Base-by-base conservation (phyloP, 176 grass and related monocot species). In the Lolium multiflorum region DNA sequence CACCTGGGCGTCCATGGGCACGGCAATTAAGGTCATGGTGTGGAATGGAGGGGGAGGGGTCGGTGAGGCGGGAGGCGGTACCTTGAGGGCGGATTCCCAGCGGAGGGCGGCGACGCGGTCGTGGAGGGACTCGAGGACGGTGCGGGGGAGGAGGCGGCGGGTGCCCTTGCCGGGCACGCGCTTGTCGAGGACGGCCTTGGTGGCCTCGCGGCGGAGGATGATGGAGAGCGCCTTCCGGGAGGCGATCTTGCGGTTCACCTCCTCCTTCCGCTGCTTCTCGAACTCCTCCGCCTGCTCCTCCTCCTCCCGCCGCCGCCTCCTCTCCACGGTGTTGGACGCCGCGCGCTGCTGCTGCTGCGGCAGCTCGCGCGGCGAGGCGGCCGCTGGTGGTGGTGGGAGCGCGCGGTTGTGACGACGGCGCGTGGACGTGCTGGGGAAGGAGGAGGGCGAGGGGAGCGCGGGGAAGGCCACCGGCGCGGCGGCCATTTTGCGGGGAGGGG, bases 1-100 rank as follows among this genome's bases (percentile, higher is more conserved):
- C 84, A 99, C 97, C 96, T 98, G 76, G 47, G 8, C 10, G 76
- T 57, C 84, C 57, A 20, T 59, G 74, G 65, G 0, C 2, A 52
- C 17, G 16, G 74, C 21, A 15, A 3, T 35, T 35, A 35, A 35
- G 31, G 31, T 35, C 31, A 35, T 1, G 1, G 31, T 35, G 31
- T 35, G 31, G 31, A 35, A 35, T 14, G 15, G 20, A 16, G n/a
- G 39, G 18, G 54, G 46, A 43, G 11, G 11, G 44, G 31, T 35
- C 31, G 3, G 9, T 79, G 25, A 79, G 3, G 31, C 2, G 31
- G 2, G 31, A 35, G 79, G 18, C 5, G 4, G 68, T 49, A 96
- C 96, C 92, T 96, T 92, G 87, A 99, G 94, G 1, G 97, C 90
- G 25, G 97, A 99, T 28, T 99, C 92, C 92, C 94, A 99, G 22